Percentiles rank a stretch among this genome's conserved stretches.
These are phyloP conservation scores for Hymenoscyphus linearis DNA, from an alignment of 2,329 filamentous ascomycete genomes.

Conservation along the genomic window DNA sequence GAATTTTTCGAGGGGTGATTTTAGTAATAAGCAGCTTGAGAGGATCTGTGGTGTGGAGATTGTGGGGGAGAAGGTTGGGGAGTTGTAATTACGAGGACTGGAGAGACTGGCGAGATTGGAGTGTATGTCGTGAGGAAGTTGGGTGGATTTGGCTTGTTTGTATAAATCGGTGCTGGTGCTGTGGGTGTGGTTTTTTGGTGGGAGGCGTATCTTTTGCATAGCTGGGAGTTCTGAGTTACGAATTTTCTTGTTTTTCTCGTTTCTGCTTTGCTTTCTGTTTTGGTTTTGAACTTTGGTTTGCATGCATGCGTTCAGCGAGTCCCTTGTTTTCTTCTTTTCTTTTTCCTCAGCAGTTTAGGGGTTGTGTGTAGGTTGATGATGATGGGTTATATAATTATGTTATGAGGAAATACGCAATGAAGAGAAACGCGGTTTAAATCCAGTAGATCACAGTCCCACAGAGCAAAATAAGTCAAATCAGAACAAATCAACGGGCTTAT, in stretches of 20 bases:
- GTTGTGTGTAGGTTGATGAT: neutral
- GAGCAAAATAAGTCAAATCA: no score
- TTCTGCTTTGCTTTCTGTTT: no score
- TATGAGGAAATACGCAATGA: no score
- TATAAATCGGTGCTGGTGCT: neutral
- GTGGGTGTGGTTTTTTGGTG: no score
- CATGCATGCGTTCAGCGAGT: neutral
- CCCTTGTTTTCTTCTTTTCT: neutral
- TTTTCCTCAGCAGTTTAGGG: neutral
- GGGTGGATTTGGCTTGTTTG: neutral
- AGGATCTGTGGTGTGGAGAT: slow-evolving; percentile 29
- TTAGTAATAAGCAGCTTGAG: slow-evolving; percentile 25
- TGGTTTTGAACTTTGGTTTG: no score
- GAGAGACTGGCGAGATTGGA: no score
- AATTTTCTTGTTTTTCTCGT: neutral
- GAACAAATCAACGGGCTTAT: no score
- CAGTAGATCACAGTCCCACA: no score
- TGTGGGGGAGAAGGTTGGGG: slow-evolving; percentile 22
- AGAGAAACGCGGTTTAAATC: no score
- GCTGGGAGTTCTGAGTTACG: no score
- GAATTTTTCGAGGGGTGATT: slow-evolving; percentile 29
- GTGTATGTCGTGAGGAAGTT: no score
- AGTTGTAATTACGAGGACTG: slow-evolving; percentile 8
- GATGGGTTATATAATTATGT: neutral
- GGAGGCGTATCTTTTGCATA: neutral